Base-by-base conservation (phyloP, 768 basidiomycete species). In the Pleurotus salmoneostramineus region DNA sequence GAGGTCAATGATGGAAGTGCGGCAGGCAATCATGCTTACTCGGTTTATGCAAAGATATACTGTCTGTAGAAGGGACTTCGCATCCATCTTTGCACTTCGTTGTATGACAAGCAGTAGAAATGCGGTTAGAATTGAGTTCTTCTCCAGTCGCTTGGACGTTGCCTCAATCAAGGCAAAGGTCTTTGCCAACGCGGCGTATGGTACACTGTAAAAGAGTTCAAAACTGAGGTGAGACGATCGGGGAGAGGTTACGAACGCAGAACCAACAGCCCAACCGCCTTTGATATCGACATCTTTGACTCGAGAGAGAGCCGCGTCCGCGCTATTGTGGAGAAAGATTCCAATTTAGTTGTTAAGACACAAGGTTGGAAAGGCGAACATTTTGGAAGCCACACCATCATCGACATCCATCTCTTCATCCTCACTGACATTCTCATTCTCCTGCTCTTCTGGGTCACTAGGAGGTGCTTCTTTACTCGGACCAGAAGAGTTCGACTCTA, bases 41-140 rank as follows among this genome's bases (percentile, higher is more conserved):
- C 95, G 79, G 68, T 99, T 99, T 68, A 98, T 98, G 68, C 97
- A 98, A 1, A 99, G 80, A 66, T 99, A 99, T 2, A 99, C 89
- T 1, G 87, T 84, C 65, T 95, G 91, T 4, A 98, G 80, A 34
- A 99, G 80, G 5, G 89, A 86, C 21, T 85, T 79, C 4, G 78
- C 77, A 60, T 94, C 91, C 37, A 82, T 87, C 55, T 85, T 78
- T 12, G 85, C 87, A 60, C 94, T 91, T 49, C 93, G 78, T 68
- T 88, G 88, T 56, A 98, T 95, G 33, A 98, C 93, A 8, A 96
- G 85, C 4, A 95, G 73, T 44, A 99, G 77, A 69, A 98, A 95
- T 0, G 89, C 79, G 0, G 95, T 98, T 6, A 99, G 82, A 60
- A 94, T 77, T 0, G 92, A 83, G 2, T 84, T 91, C 71, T 98